Conservation (phyloP, 495 filamentous ascomycete genomes). For the Aspergillus conjunctus region DNA sequence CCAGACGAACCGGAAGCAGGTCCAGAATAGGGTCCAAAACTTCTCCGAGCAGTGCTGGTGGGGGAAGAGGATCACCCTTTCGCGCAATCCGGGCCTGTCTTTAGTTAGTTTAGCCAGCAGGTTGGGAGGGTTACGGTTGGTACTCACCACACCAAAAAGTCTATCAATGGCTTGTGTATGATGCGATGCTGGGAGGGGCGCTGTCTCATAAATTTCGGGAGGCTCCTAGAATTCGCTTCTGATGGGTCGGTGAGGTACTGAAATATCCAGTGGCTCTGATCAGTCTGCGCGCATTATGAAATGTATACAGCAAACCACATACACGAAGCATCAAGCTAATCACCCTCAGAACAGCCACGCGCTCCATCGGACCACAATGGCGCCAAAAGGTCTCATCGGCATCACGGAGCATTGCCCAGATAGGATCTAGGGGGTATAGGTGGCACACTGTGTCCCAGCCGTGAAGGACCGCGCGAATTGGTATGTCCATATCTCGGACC, state of each 20-base stretch:
- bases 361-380: slow-evolving; percentile 14
- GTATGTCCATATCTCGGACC: slow-evolving; percentile 16
- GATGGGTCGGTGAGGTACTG: slow-evolving; percentile 21
- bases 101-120: background rate
- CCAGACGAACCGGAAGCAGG: slow-evolving; percentile 21
- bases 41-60: slow-evolving; percentile 24
- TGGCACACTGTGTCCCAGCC: slow-evolving; percentile 15
- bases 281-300: background rate
- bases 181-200: slow-evolving; percentile 20
- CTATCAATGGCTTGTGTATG: slow-evolving; percentile 23
- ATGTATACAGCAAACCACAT: background rate
- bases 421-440: slow-evolving; percentile 16
- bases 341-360: slow-evolving; percentile 15
- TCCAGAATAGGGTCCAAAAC: slow-evolving; percentile 22
- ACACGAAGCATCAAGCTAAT: slow-evolving; percentile 24
- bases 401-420: slow-evolving; percentile 21
- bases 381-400: slow-evolving; percentile 20
- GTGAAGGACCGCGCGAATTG: slow-evolving; percentile 19
- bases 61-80: slow-evolving; percentile 19
- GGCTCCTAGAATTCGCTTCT: slow-evolving; percentile 1
- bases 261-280: background rate
- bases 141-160: slow-evolving; percentile 22
- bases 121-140: background rate
- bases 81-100: slow-evolving; percentile 16
- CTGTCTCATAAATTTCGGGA: slow-evolving; percentile 22